These are phyloP conservation scores for Pseudozyma flocculosa DNA, from an alignment of 1,284 basidiomycete genomes.

Conservation along the genomic window DNA sequence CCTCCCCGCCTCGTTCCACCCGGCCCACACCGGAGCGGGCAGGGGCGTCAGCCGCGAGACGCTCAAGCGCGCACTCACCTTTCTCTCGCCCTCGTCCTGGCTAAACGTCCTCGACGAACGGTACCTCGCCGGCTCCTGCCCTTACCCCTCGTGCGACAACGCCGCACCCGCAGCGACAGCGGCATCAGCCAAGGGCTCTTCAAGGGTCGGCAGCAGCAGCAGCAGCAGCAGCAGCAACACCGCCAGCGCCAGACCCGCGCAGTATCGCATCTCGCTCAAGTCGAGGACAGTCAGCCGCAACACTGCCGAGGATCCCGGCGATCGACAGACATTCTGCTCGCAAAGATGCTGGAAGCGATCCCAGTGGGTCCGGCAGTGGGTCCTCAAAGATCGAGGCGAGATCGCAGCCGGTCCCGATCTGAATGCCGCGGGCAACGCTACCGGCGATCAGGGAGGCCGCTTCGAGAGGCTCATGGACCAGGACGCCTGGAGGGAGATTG, in stretches of 20 bases:
- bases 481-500: slow-evolving; percentile 70
- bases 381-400: slow-evolving; percentile 6
- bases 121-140: slow-evolving; percentile 12
- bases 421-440: no score
- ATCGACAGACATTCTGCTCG: slow-evolving; percentile 11
- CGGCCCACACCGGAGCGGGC: neutral
- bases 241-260: no score
- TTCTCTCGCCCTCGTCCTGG: slow-evolving; percentile 15
- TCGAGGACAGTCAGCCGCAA: neutral
- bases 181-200: no score
- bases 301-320: neutral
- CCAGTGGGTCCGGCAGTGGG: slow-evolving; percentile 31
- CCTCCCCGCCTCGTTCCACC: neutral
- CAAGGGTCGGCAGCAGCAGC: no score
- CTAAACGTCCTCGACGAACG: slow-evolving; percentile 28
- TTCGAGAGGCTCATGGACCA: slow-evolving; percentile 80
- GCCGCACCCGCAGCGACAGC: slow-evolving; percentile 4
- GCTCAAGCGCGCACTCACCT: slow-evolving; percentile 14
- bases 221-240: no score
- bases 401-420: neutral
- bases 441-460: slow-evolving; percentile 70
- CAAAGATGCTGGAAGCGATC: slow-evolving; percentile 20
- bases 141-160: slow-evolving; percentile 15
- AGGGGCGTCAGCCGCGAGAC: neutral
- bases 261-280: slow-evolving; percentile 1